Percentiles rank a stretch among this genome's conserved stretches.
phyloP scores from a whole-genome alignment of 192 early-diverging fungal genomes.

The Umbelopsis sp. region DNA sequence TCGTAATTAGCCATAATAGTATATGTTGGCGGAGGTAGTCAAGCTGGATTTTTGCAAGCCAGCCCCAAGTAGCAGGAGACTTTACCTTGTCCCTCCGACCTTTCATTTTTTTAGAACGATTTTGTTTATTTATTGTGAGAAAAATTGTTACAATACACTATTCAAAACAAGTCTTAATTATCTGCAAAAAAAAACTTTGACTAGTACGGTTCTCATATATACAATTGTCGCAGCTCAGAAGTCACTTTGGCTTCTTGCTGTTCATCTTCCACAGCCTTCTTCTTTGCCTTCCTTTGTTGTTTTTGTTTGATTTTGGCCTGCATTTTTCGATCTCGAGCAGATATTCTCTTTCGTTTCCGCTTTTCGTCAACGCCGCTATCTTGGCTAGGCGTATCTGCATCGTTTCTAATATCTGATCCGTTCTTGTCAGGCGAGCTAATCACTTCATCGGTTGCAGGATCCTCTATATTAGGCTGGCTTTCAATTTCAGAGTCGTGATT shows the following conservation, averaged over 20 bases:
- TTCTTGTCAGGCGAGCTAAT: not conserved
- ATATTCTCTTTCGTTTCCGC: constrained; percentile 20
- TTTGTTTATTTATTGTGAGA: too few species aligned
- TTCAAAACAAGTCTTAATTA: too few species aligned
- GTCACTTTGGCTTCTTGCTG: constrained; percentile 22
- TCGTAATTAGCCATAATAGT: not conserved
- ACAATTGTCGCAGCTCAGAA: constrained; percentile 18
- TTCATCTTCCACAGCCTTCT: constrained; percentile 10
- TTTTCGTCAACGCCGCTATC: constrained; percentile 1
- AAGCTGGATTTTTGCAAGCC: too few species aligned
- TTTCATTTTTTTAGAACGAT: too few species aligned
- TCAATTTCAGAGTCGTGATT: not conserved
- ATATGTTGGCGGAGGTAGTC: too few species aligned
- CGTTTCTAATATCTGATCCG: not conserved
- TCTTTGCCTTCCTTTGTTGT: constrained; percentile 23
- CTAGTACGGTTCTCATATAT: constrained; percentile 9
- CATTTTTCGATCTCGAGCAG: constrained; percentile 21
- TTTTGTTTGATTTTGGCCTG: constrained; percentile 30
- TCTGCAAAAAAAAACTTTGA: not conserved
- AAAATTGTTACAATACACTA: too few species aligned
- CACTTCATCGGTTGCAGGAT: not conserved
- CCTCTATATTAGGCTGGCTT: not conserved
- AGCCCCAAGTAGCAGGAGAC: too few species aligned
- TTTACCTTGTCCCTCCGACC: too few species aligned
- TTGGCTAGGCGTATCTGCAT: not conserved